A percentile compares a stretch with the other conserved stretches of the same genome.
phyloP scores from a whole-genome alignment of 371 early-diverging fungal species.

The Rhizopus microsporus region DNA sequence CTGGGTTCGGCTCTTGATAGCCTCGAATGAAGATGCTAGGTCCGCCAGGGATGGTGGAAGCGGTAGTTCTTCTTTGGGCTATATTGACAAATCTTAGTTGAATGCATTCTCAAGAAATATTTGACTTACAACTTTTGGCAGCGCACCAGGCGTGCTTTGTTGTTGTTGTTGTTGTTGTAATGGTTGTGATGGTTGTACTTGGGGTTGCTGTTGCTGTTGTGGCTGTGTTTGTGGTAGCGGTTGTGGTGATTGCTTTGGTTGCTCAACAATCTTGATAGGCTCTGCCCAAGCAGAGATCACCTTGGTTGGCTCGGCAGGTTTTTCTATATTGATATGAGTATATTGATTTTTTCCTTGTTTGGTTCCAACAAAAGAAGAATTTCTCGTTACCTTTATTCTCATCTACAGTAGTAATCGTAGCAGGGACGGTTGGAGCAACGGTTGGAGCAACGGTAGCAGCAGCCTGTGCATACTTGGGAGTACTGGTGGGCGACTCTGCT shows the following conservation, averaged over 20 bases:
- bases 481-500: too few relatives aligned
- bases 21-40: constrained; percentile 77
- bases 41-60: constrained; percentile 80
- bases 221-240: too few relatives aligned
- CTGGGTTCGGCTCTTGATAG: constrained; percentile 63
- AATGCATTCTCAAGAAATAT: constrained; percentile 51
- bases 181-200: too few relatives aligned
- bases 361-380: constrained; percentile 3
- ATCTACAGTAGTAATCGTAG: neutral
- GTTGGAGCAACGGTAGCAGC: constrained; percentile 10
- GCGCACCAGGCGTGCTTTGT: constrained; percentile 24
- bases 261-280: constrained; percentile 29
- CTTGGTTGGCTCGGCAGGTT: neutral
- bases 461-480: constrained; percentile 26
- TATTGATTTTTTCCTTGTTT: constrained; percentile 11
- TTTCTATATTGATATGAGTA: neutral
- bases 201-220: too few relatives aligned
- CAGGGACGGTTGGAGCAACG: too few relatives aligned
- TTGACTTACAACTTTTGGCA: constrained; percentile 10
- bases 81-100: neutral
- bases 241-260: constrained; percentile 13
- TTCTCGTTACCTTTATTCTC: constrained; percentile 16
- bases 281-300: constrained; percentile 24
- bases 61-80: neutral
- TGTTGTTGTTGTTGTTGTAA: constrained; percentile 17